Evolutionary conservation across 2,329 filamentous ascomycete species (phyloP).

Genomic region (Cryphonectria japonica): DNA sequence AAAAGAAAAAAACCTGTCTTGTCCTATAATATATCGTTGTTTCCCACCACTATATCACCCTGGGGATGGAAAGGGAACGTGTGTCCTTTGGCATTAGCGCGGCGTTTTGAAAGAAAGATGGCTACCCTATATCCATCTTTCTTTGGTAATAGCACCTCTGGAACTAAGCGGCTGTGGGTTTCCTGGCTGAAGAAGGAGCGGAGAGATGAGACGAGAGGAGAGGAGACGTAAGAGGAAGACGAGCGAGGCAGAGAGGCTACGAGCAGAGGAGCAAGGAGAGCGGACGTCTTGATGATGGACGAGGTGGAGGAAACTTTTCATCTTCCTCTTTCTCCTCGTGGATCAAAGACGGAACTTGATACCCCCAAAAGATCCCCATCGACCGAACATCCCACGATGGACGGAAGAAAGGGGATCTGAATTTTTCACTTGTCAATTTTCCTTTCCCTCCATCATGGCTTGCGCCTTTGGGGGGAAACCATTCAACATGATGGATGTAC

Average conservation of each 20-base stretch:
- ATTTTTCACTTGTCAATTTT: background rate
- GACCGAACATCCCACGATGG: background rate
- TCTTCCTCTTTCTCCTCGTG: background rate
- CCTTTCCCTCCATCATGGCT: background rate
- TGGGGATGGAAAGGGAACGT: background rate
- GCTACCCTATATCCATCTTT: background rate
- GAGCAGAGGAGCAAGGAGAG: background rate
- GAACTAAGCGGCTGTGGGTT: background rate
- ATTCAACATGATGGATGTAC: background rate
- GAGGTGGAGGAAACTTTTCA: background rate
- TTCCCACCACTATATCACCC: background rate
- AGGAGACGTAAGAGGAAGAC: background rate
- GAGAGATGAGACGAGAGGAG: background rate
- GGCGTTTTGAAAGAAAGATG: background rate
- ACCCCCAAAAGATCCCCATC: background rate
- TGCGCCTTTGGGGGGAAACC: background rate
- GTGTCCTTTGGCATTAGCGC: slow-evolving; percentile 1
- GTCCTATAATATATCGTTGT: background rate
- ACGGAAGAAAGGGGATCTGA: background rate
- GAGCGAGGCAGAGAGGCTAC: background rate
- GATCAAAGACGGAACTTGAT: slow-evolving; percentile 1
- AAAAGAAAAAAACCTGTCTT: background rate
- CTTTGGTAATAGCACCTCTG: background rate
- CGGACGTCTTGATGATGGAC: background rate
- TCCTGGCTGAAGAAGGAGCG: background rate